Evolutionary conservation across 352 stramenopile species (phyloP).

Genomic region (Phytophthora sojae): DNA sequence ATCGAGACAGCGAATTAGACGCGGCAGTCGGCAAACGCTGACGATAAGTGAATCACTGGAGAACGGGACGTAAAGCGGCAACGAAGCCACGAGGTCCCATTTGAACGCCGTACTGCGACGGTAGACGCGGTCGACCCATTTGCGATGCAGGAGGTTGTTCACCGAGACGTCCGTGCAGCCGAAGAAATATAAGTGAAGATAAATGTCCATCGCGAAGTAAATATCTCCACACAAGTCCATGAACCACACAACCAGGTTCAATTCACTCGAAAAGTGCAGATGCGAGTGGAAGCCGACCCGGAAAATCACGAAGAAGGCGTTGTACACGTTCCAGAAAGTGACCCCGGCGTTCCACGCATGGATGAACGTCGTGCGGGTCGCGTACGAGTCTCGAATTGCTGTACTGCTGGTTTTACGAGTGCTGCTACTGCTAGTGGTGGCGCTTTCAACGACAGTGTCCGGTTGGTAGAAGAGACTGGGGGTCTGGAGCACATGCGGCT

Average conservation of each 20-base stretch:
- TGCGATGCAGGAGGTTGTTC: constrained; percentile 46
- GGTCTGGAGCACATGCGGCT: constrained; percentile 49
- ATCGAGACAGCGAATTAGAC: constrained; percentile 53
- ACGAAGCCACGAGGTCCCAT: constrained; percentile 53
- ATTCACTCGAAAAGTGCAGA: constrained; percentile 32
- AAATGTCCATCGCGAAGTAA: constrained; percentile 59
- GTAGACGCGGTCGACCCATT: constrained; percentile 38
- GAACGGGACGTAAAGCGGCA: constrained; percentile 57
- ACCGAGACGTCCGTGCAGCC: not conserved
- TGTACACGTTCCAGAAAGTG: constrained; percentile 71
- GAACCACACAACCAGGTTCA: constrained; percentile 46
- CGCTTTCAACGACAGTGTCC: constrained; percentile 23
- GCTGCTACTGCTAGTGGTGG: not conserved
- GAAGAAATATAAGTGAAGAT: constrained; percentile 69
- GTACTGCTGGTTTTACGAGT: not conserved
- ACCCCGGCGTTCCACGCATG: constrained; percentile 51
- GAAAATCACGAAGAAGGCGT: constrained; percentile 65
- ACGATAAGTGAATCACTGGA: constrained; percentile 9
- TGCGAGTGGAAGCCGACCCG: constrained; percentile 64
- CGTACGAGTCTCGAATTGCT: constrained; percentile 5
- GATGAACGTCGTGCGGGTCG: constrained; percentile 27
- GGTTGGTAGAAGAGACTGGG: constrained; percentile 56
- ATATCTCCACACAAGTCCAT: constrained; percentile 42
- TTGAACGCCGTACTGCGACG: constrained; percentile 46
- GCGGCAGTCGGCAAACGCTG: constrained; percentile 54